Evolutionary conservation across 2,329 filamentous ascomycete species (phyloP).

Genomic region (Microcyclospora pomicola): DNA sequence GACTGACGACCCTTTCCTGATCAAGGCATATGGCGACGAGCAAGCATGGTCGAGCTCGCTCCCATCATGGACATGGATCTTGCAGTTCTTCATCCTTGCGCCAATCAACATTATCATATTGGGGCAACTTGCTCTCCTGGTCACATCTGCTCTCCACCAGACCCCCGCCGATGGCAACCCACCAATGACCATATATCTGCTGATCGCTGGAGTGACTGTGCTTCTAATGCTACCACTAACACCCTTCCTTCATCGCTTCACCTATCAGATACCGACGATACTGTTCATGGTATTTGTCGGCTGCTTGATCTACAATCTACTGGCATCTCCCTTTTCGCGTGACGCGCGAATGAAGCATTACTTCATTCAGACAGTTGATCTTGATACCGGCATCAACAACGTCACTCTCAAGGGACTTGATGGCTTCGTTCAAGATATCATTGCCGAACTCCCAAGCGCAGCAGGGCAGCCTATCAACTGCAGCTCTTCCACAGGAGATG

Average conservation of each 20-base stretch:
- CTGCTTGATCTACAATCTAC: constrained; percentile 73
- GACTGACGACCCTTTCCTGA: constrained; percentile 16
- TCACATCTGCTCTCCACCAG: constrained; percentile 60
- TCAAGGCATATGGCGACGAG: constrained; percentile 49
- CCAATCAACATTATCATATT: constrained; percentile 66
- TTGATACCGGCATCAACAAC: constrained; percentile 53
- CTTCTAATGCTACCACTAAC: constrained; percentile 61
- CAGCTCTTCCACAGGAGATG: constrained; percentile 25
- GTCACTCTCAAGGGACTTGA: constrained; percentile 57
- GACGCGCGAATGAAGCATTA: constrained; percentile 71
- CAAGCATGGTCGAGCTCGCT: constrained; percentile 73
- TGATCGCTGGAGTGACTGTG: constrained; percentile 53
- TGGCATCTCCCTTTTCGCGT: constrained; percentile 75
- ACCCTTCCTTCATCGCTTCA: constrained; percentile 78
- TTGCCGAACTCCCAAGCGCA: constrained; percentile 57
- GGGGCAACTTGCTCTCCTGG: constrained; percentile 60
- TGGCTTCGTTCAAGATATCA: constrained; percentile 52
- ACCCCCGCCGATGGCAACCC: constrained; percentile 73
- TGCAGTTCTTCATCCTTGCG: constrained; percentile 70
- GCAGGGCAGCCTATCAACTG: constrained; percentile 41
- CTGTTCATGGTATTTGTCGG: constrained; percentile 58
- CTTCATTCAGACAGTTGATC: constrained; percentile 69
- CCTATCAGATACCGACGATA: constrained; percentile 67
- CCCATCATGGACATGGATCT: constrained; percentile 72
- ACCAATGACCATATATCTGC: constrained; percentile 56